Percentiles rank a stretch among this genome's conserved stretches.
Conservation (phyloP, 164 flowering plant genomes). For the Berberis vulgaris region DNA sequence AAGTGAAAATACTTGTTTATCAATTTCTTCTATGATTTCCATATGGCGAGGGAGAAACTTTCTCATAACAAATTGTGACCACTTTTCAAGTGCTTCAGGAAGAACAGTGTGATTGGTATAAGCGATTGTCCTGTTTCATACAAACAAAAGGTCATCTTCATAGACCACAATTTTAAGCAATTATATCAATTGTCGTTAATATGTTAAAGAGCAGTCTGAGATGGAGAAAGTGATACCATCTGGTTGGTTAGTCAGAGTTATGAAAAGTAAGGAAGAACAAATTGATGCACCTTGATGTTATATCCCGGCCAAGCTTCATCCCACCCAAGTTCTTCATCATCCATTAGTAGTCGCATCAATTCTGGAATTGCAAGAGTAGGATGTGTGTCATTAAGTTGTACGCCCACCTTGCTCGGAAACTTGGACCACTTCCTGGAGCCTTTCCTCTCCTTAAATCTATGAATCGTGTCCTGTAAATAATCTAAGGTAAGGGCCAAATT, state of each 20-base stretch:
- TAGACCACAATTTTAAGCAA: neutral
- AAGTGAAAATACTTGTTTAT: slow-evolving; percentile 49
- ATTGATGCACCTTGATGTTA: slow-evolving; percentile 52
- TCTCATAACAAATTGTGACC: slow-evolving; percentile 92
- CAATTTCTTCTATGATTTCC: slow-evolving; percentile 94
- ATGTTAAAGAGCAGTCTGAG: neutral
- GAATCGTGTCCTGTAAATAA: slow-evolving; percentile 71
- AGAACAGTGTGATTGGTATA: slow-evolving; percentile 98
- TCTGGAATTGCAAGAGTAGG: slow-evolving; percentile 98
- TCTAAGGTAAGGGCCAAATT: slow-evolving; percentile 1
- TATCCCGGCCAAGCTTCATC: slow-evolving; percentile 86
- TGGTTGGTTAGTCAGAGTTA: neutral
- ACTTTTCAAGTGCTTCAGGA: slow-evolving; percentile 97
- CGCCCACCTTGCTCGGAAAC: slow-evolving; percentile 84
- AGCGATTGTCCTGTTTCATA: slow-evolving; percentile 72
- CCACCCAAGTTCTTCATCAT: slow-evolving; percentile 96
- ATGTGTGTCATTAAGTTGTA: slow-evolving; percentile 96
- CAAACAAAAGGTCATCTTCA: neutral
- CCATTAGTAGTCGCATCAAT: slow-evolving; percentile 89
- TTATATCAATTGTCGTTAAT: neutral
- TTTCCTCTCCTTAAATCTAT: slow-evolving; percentile 84
- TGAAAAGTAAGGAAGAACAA: neutral
- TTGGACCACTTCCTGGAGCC: slow-evolving; percentile 65
- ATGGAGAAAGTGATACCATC: neutral
- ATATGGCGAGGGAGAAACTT: slow-evolving; percentile 98